These are phyloP conservation scores for Chlamydomonas sp. DNA, from an alignment of 139 green algal genomes.

Conservation along the genomic window DNA sequence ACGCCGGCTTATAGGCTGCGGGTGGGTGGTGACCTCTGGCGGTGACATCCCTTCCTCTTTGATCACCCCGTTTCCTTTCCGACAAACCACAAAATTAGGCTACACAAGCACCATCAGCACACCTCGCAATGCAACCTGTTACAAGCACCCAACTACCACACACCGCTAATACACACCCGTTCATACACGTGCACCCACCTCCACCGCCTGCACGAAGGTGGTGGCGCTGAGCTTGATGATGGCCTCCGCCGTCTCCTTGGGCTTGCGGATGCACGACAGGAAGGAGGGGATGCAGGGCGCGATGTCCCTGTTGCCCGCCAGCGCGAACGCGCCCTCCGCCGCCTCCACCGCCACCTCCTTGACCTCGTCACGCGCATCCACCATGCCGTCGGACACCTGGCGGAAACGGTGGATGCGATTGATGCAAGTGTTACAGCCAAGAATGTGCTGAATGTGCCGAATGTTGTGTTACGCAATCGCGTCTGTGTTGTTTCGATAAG, in stretches of 20 bases:
- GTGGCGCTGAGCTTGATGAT: constrained; percentile 89
- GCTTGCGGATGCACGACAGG: constrained; percentile 70
- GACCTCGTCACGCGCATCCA: constrained; percentile 61
- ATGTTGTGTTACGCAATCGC: too few species aligned
- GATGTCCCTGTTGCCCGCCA: constrained; percentile 92
- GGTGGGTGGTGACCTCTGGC: too few species aligned
- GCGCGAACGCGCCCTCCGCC: constrained; percentile 55
- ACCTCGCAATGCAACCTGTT: too few species aligned
- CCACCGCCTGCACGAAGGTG: constrained; percentile 86
- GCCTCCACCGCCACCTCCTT: constrained; percentile 63
- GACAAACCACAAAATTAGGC: too few species aligned
- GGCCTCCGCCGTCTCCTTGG: constrained; percentile 75
- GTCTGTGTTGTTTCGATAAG: too few species aligned
- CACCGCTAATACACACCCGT: not conserved
- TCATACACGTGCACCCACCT: not conserved
- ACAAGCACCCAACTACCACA: not conserved
- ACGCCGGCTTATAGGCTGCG: too few species aligned
- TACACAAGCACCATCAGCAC: too few species aligned
- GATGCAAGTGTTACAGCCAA: too few species aligned
- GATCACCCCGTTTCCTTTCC: too few species aligned
- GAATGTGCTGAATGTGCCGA: too few species aligned
- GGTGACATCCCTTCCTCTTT: too few species aligned
- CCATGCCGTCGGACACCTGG: constrained; percentile 46
- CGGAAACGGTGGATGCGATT: not conserved
- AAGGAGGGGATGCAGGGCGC: constrained; percentile 85